Evolutionary conservation across 2,329 filamentous ascomycete genomes (phyloP), one percentile per base, ranked within the genome.

Genomic region (Grosmannia penicillata): DNA sequence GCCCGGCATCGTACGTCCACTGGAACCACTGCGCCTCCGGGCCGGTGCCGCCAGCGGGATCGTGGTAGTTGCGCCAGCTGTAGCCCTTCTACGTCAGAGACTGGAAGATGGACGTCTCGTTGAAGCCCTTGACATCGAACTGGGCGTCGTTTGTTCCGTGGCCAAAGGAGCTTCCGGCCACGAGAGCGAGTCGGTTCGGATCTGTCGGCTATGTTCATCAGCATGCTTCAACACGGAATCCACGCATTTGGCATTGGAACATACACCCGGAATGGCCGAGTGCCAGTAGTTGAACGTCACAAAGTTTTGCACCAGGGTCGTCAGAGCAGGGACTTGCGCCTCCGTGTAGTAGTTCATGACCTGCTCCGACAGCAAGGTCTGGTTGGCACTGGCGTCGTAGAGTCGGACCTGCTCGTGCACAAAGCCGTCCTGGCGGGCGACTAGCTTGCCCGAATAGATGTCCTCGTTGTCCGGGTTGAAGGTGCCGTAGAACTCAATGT

Each of bases 311-410:
- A 58, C 57, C 33, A 65, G 45, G 6, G 51, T 36, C 11, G 57
- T 59, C 18, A 65, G 47, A 14, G 60, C 56, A 0, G 60, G 60
- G 3, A 63, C 54, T 48, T 64, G 53, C 1, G 54, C 51, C 42
- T 61, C 58, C 2, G 57, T 57, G 43, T 65, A 65, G 43, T 63
- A 64, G 51, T 60, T 56, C 47, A 65, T 55, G 32, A 62, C 60
- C 48, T 63, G 55, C 32, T 42, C 40, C 10, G 52, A 50, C 14
- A 57, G 53, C 4, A 51, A 50, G n/a, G 55, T 46, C n/a, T 49
- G 40, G 32, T 55, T 53, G 37, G 49, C 52, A 35, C 53, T 51
- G 25, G 42, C 39, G 7, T 50, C 48, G 44, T 63, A 60, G 11
- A 47, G 36, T 6, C 52, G 51, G 23, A 61, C 39, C 47, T 63